phyloP scores from a whole-genome alignment of 768 basidiomycete genomes.

The Podaxis sp. region DNA sequence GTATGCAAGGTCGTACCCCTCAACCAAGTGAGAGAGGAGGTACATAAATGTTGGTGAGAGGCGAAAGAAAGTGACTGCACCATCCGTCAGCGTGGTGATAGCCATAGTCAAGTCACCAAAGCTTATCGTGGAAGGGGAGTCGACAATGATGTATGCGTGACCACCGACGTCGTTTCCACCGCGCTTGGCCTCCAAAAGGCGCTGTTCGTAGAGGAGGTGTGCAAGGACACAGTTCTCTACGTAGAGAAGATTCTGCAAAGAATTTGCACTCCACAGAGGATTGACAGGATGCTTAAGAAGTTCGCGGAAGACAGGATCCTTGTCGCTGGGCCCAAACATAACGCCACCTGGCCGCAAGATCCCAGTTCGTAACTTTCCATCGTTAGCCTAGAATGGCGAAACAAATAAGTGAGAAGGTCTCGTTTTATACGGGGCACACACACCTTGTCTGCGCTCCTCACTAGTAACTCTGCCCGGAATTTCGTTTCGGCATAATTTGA shows the following conservation, averaged over 20 bases:
- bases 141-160: conserved; percentile 63
- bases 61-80: conserved; percentile 51
- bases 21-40: conserved; percentile 53
- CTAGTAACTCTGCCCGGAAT: neutral
- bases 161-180: conserved; percentile 62
- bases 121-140: conserved; percentile 49
- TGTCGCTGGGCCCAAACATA: neutral
- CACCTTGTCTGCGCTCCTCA: conserved; percentile 1
- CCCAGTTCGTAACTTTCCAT: conserved; percentile 1
- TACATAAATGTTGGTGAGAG: conserved; percentile 68
- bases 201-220: conserved; percentile 6
- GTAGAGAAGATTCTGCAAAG: neutral
- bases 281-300: neutral
- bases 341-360: neutral
- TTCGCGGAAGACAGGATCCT: neutral
- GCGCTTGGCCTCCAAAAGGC: neutral
- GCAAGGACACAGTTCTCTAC: neutral
- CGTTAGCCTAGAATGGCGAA: neutral
- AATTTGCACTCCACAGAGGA: neutral
- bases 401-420: neutral
- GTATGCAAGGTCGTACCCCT: conserved; percentile 42
- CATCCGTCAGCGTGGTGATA: conserved; percentile 53
- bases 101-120: conserved; percentile 61
- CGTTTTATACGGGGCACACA: neutral
- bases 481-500: conserved; percentile 8